Conservation (phyloP, 345 rosid genomes). For the Schrenkiella parvula region DNA sequence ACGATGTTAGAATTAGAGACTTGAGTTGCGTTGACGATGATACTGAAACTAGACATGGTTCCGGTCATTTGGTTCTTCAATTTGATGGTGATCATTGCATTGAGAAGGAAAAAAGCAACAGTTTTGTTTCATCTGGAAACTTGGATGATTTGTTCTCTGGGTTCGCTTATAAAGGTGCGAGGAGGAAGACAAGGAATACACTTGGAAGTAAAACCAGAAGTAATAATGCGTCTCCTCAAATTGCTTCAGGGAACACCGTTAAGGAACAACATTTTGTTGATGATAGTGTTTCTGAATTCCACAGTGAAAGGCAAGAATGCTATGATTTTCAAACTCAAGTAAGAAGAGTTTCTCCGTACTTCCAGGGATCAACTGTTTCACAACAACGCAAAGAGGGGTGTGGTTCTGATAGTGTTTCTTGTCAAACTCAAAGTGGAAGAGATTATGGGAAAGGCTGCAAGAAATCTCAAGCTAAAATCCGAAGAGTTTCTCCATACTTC, state of each 20-base stretch:
- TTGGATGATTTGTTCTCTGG: constrained; percentile 11
- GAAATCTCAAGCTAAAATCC: neutral
- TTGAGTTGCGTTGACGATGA: neutral
- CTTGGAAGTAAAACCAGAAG: neutral
- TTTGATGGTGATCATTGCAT: neutral
- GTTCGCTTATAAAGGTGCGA: neutral
- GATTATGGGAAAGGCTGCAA: neutral
- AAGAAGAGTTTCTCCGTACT: constrained; percentile 26
- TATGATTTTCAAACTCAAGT: neutral
- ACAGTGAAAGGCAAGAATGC: neutral
- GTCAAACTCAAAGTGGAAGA: constrained; percentile 3
- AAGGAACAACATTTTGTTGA: neutral
- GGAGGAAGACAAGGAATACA: neutral
- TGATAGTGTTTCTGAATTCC: constrained; percentile 1
- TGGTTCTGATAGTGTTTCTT: constrained; percentile 3
- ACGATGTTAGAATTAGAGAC: neutral
- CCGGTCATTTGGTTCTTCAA: neutral
- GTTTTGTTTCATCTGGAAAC: neutral
- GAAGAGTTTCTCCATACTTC: constrained; percentile 35
- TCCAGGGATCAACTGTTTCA: neutral
- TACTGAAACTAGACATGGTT: neutral
- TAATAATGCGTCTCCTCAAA: neutral
- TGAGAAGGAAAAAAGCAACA: neutral
- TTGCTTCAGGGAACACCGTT: neutral
- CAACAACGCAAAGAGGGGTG: neutral